Evolutionary conservation across 2,329 filamentous ascomycete species (phyloP).

Genomic region (Conoideocrella luteorostrata): DNA sequence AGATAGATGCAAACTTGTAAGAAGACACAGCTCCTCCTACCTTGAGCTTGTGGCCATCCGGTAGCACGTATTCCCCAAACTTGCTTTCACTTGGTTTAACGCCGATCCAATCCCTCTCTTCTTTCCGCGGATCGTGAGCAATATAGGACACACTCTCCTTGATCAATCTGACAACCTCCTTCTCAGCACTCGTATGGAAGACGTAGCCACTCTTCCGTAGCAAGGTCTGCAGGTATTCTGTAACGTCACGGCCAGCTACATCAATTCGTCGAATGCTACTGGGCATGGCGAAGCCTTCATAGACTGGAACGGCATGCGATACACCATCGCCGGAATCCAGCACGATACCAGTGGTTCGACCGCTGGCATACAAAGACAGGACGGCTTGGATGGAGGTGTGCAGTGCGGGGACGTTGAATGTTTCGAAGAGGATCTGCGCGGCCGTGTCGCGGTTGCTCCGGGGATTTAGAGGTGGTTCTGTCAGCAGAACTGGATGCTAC

Average conservation of each 20-base stretch:
- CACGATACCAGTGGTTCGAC: conserved; percentile 91
- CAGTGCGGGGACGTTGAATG: conserved; percentile 93
- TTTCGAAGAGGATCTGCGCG: conserved; percentile 96
- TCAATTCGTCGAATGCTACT: conserved; percentile 94
- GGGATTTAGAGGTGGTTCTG: conserved; percentile 92
- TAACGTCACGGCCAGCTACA: conserved; percentile 91
- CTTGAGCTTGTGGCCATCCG: conserved; percentile 91
- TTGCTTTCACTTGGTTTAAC: conserved; percentile 72
- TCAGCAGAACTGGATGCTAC: conserved; percentile 89
- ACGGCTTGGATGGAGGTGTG: conserved; percentile 98
- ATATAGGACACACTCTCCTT: conserved; percentile 95
- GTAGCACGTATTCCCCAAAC: conserved; percentile 78
- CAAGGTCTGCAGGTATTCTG: conserved; percentile 86
- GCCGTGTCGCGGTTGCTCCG: conserved; percentile 92
- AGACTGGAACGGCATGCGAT: conserved; percentile 94
- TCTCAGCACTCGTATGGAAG: conserved; percentile 97
- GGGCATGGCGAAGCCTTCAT: conserved; percentile 94
- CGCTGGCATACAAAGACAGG: conserved; percentile 90
- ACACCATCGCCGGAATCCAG: conserved; percentile 94
- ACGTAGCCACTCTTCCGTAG: conserved; percentile 88
- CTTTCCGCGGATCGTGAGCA: conserved; percentile 80
- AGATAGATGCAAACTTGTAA: not conserved
- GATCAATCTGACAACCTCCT: conserved; percentile 95
- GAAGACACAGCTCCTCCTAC: conserved; percentile 35
- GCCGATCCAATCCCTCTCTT: conserved; percentile 92